Conservation (phyloP, 192 early-diverging fungal genomes). For the Phycomyces nitens region DNA sequence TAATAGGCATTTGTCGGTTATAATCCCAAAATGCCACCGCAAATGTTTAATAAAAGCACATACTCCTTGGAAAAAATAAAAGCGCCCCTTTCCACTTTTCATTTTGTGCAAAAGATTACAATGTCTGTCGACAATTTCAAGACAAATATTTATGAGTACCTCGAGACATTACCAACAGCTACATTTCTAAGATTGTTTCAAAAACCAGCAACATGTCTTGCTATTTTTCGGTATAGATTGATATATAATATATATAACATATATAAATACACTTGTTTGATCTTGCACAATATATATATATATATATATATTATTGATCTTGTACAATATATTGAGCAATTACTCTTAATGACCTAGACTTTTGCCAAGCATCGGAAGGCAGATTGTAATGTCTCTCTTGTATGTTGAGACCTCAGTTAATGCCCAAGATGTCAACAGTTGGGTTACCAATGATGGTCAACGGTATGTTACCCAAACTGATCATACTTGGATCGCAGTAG, state of each 20-base stretch:
- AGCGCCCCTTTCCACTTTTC: no score
- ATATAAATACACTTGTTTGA: no score
- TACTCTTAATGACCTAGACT: constrained; percentile 37
- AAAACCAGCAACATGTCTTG: constrained; percentile 90
- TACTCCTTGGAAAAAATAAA: no score
- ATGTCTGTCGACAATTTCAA: constrained; percentile 54
- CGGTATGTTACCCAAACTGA: constrained; percentile 19
- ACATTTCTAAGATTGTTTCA: constrained; percentile 79
- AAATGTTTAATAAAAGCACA: no score
- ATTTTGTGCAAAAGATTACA: not conserved
- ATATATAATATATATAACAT: no score
- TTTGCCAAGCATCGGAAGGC: constrained; percentile 80
- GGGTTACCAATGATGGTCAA: constrained; percentile 36
- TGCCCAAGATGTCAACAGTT: constrained; percentile 47
- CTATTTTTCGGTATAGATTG: constrained; percentile 73
- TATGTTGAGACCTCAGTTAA: constrained; percentile 65
- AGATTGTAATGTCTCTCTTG: constrained; percentile 86
- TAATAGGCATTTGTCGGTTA: no score
- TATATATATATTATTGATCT: constrained; percentile 1
- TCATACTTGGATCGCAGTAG: not conserved
- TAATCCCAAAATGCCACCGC: no score
- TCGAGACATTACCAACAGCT: constrained; percentile 70
- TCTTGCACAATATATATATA: not conserved
- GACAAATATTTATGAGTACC: constrained; percentile 74
- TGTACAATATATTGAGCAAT: constrained; percentile 7